Base-by-base conservation (phyloP, 192 early-diverging fungal species). In the Endogone sp. region DNA sequence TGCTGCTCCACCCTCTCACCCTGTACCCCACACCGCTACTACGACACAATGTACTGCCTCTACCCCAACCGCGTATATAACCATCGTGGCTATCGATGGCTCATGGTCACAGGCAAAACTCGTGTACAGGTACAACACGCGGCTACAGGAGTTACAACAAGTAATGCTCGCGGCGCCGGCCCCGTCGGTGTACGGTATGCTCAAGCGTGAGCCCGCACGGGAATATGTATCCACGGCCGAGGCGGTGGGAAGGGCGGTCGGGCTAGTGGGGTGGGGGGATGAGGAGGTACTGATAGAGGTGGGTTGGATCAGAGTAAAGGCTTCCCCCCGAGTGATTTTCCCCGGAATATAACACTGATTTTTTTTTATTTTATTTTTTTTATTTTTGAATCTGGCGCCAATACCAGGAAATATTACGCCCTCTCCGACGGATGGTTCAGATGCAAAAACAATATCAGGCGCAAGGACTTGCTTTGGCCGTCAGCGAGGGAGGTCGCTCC, bases 31-130 rank as follows among this genome's bases (percentile, higher is more conserved):
- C 37, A 16, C 9, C 37, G 37, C 37, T 16, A 49, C 55, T 54
- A 62, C 25, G 58, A 70, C 29, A 1, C 58, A 11, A 57, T 67
- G 37, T 65, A 31, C 3, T 77, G 71, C 29, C 58, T 59, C 13
- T 71, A 77, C 27, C 6, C 27, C 63, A 8, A 2, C 44, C 10
- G 2, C 71, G 21, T 73, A 77, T 23, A 73, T 65, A 49, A 68
- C 73, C 22, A 57, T 77, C 56, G 73, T 77, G 56, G 76, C 76
- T 3, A 29, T 77, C 24, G 76, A 77, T 37, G 76, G 76, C 2
- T 73, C 68, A 27, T 77, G 76, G 76, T 77, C 76, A 2, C 76
- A 77, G 10, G 76, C 76, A 56, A 77, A 77, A 29, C 66, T 77
- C 27, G 72, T 77, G 71, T 73, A 77, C 37, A 67, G 76, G 2